phyloP scores from a whole-genome alignment of 345 rosid species.

The Garcia nutans region DNA sequence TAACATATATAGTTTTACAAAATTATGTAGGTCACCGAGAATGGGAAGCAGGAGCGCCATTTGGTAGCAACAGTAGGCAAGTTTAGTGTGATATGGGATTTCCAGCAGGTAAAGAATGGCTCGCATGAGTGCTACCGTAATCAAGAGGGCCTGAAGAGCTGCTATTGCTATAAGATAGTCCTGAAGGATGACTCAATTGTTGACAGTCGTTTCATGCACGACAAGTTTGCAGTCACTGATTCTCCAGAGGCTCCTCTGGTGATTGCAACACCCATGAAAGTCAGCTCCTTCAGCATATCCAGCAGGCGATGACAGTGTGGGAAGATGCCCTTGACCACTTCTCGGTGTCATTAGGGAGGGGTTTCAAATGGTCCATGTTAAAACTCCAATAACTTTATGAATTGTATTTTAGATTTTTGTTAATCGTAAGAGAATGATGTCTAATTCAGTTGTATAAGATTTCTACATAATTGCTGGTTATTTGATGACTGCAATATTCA shows the following conservation, averaged over 20 bases:
- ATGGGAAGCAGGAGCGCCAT: slow-evolving; percentile 79
- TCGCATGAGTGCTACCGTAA: slow-evolving; percentile 74
- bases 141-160: slow-evolving; percentile 77
- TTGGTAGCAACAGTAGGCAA: slow-evolving; percentile 96
- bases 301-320: slow-evolving; percentile 52
- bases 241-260: slow-evolving; percentile 98
- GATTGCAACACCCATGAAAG: slow-evolving; percentile 91
- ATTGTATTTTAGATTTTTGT: slow-evolving; percentile 10
- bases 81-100: slow-evolving; percentile 92
- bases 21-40: slow-evolving; percentile 61
- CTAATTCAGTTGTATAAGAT: slow-evolving; percentile 16
- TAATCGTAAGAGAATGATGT: slow-evolving; percentile 9
- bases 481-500: slow-evolving; percentile 5
- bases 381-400: neutral
- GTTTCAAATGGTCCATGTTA: slow-evolving; percentile 11
- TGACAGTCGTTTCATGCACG: slow-evolving; percentile 98
- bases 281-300: slow-evolving; percentile 96
- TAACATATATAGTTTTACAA: slow-evolving; percentile 11
- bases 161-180: slow-evolving; percentile 90
- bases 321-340: slow-evolving; percentile 4
- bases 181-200: slow-evolving; percentile 87
- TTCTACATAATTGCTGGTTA: neutral
- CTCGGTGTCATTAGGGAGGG: slow-evolving; percentile 10
- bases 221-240: slow-evolving; percentile 82
- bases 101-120: slow-evolving; percentile 76